Evolutionary conservation across 1,139 yeast genomes (phyloP).

Genomic region (Blastobotrys illinoisensis): DNA sequence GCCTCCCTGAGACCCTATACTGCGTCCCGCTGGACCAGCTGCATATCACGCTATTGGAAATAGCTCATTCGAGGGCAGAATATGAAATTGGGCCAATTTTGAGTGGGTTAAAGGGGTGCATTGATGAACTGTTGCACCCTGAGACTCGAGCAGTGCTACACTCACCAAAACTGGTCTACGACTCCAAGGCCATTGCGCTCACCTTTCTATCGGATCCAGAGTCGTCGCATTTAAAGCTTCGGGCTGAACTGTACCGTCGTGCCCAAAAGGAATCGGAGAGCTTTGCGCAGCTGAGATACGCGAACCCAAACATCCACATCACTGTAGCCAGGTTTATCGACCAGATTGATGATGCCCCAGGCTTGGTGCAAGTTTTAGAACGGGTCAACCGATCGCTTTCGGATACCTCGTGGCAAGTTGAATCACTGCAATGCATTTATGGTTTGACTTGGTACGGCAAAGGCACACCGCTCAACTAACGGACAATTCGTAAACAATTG

Average conservation of each 20-base stretch:
- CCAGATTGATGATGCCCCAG: not conserved
- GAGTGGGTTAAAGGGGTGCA: not conserved
- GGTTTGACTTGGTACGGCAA: slow-evolving; percentile 6
- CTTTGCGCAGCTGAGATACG: not conserved
- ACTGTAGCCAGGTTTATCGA: slow-evolving; percentile 1
- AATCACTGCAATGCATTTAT: slow-evolving; percentile 1
- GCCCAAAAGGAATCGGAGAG: not conserved
- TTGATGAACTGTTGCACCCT: not conserved
- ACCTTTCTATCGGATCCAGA: slow-evolving; percentile 2
- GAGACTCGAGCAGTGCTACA: not conserved
- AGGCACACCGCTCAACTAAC: not conserved
- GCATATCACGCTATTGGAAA: not conserved
- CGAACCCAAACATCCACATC: not conserved
- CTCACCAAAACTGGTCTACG: not conserved
- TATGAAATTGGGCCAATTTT: not conserved
- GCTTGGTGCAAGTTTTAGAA: not conserved
- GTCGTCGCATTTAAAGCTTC: not conserved
- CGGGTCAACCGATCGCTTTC: not conserved
- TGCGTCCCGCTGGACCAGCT: not conserved
- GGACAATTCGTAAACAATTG: too few species aligned
- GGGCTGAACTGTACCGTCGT: not conserved
- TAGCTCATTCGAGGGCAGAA: not conserved
- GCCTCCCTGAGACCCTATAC: not conserved
- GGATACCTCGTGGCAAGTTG: not conserved
- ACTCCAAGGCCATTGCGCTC: slow-evolving; percentile 2